phyloP scores from a whole-genome alignment of 2,329 filamentous ascomycete species.

The Taxawa tesnikishii region DNA sequence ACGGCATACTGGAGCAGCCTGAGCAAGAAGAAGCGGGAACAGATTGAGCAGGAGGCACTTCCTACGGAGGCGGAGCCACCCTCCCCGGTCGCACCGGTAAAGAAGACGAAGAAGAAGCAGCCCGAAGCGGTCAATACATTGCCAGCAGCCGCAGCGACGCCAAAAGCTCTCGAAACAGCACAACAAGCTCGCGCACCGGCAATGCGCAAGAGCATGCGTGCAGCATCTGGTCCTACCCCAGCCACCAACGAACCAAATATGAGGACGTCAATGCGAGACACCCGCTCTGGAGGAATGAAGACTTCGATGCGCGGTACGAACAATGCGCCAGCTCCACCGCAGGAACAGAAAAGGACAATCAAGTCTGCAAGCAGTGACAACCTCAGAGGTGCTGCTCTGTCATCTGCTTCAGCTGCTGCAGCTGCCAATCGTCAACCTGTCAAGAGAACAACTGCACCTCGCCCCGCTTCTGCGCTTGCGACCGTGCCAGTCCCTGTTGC shows the following conservation, averaged over 20 bases:
- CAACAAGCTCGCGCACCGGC: not conserved
- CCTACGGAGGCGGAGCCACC: not conserved
- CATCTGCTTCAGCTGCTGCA: constrained; percentile 6
- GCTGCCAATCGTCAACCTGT: constrained; percentile 15
- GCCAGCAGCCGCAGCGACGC: not conserved
- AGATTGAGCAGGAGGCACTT: constrained; percentile 44
- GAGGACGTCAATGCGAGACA: constrained; percentile 35
- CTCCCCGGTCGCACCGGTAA: constrained; percentile 20
- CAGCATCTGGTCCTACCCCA: constrained; percentile 3
- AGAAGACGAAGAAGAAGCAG: constrained; percentile 23
- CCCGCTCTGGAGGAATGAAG: constrained; percentile 15
- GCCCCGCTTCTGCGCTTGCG: constrained; percentile 1
- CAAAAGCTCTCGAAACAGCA: not conserved
- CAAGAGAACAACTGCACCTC: not conserved
- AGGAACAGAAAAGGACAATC: constrained; percentile 23
- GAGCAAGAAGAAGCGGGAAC: constrained; percentile 48
- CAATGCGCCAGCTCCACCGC: constrained; percentile 9
- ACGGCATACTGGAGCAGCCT: constrained; percentile 60
- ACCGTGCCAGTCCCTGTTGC: constrained; percentile 10
- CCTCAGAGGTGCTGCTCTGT: not conserved
- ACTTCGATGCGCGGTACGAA: constrained; percentile 15
- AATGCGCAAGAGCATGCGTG: constrained; percentile 26
- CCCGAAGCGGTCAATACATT: constrained; percentile 11
- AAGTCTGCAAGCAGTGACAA: constrained; percentile 7
- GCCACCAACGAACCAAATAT: constrained; percentile 18